Percentiles rank a stretch among this genome's conserved stretches.
Evolutionary conservation across 176 grass and related monocot species (phyloP).

Genomic region (Carex parvula): DNA sequence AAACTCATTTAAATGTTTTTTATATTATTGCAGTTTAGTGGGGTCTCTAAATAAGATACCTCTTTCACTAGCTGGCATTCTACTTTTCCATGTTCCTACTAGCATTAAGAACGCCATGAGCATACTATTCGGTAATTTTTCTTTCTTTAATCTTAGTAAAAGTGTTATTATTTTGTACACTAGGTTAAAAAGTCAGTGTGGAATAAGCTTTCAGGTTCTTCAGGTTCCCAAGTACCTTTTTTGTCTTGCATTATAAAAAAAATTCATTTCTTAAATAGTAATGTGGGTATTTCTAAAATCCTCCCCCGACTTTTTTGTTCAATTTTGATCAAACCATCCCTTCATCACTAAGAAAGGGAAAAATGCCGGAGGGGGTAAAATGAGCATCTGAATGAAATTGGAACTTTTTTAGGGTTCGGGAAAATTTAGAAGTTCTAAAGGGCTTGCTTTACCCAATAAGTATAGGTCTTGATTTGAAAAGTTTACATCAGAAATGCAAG

Average conservation of each 20-base stretch:
- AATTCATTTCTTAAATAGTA: background rate
- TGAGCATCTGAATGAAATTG: no score
- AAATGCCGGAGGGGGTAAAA: no score
- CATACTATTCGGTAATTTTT: slow-evolving; percentile 72
- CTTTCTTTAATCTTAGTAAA: background rate
- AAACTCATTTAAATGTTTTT: slow-evolving; percentile 3
- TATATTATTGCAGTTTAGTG: slow-evolving; percentile 58
- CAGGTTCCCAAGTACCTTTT: background rate
- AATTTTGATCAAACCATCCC: no score
- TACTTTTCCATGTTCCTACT: slow-evolving; percentile 79
- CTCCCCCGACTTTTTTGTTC: no score
- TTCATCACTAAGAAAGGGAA: no score
- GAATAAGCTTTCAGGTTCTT: background rate
- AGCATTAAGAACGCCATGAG: slow-evolving; percentile 77
- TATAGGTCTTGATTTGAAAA: background rate
- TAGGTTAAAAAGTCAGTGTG: background rate
- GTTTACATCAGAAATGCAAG: background rate
- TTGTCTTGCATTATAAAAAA: background rate
- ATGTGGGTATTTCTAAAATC: no score
- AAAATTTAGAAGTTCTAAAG: background rate
- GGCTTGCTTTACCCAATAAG: background rate
- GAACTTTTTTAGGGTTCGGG: no score
- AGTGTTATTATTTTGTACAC: background rate
- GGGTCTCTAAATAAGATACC: slow-evolving; percentile 97
- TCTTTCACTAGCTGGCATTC: slow-evolving; percentile 71